Evolutionary conservation across 805 yeast species (phyloP), one percentile per base, ranked within the genome.

Genomic region (Myxozyma vanderwaltii): DNA sequence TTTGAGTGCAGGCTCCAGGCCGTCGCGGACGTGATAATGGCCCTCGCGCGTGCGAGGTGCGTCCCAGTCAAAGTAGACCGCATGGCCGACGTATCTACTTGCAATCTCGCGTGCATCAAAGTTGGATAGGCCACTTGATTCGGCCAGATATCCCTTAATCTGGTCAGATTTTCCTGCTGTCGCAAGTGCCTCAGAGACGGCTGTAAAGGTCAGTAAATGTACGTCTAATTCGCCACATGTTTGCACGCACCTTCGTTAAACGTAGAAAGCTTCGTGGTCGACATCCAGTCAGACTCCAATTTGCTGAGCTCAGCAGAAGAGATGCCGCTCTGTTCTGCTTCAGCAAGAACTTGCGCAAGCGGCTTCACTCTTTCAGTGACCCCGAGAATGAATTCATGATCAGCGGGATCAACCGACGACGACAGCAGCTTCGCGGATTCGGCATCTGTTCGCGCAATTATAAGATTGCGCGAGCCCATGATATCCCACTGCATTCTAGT

Each of bases 401-500:
- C 88, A 43, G 77, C 69, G 19, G 83, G 81, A 64, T 84, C 88
- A 36, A 82, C 76, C 17, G 78, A 74, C 13, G 82, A 77, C 51
- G 81, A 78, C 43, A 84, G 69, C 53, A 84, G 73, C 35, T 77
- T 79, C 15, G 82, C 82, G 44, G 82, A 78, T 67, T 82, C 83
- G 7, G 86, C 79, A 68, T 84, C 88, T 2, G 85, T 81, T 61
- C 88, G 74, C 1, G 88, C 86, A 72, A 84, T 83, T 19, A 83
- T 69, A 65, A 83, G 70, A 69, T 82, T 84, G 54, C 79, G 80
- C 1, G 82, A 71, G 8, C 83, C 83, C 86, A 83, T 82, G 27
- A 84, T 72, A 70, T 83, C 88, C 85, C 86, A 81, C 67, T 83
- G 88, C 66, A 83, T 72, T 65, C 88, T 76, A 0, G 86, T 79